Conservation (phyloP, 805 yeast species). For the Isabelozyma heimii region DNA sequence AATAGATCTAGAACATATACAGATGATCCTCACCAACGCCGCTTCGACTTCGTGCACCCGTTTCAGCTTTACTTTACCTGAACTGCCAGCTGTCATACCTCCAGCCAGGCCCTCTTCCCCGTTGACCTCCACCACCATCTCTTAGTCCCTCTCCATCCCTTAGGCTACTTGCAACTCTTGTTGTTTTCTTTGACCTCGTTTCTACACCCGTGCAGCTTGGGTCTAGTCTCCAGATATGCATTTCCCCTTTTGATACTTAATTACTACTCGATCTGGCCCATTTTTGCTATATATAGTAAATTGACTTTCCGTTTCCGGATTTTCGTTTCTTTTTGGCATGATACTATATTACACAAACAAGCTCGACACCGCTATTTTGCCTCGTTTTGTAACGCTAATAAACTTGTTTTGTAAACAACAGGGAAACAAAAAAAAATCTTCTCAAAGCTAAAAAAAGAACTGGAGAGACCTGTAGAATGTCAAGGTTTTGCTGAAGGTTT, state of each 20-base stretch:
- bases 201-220: background rate
- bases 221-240: background rate
- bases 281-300: background rate
- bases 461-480: background rate
- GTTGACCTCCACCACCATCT: background rate
- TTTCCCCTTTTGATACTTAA: background rate
- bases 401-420: background rate
- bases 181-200: background rate
- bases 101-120: no score
- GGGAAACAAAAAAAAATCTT: background rate
- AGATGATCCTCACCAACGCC: no score
- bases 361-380: background rate
- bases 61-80: no score
- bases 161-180: no score
- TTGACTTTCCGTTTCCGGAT: background rate
- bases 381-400: background rate
- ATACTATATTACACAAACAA: background rate
- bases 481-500: background rate
- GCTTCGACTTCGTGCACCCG: no score
- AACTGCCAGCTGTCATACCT: no score
- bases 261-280: background rate
- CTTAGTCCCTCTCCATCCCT: background rate
- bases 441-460: background rate
- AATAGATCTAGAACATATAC: no score
- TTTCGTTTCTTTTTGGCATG: background rate